Base-by-base conservation (phyloP, 2,329 filamentous ascomycete genomes). In the Aspergillus nomiae region DNA sequence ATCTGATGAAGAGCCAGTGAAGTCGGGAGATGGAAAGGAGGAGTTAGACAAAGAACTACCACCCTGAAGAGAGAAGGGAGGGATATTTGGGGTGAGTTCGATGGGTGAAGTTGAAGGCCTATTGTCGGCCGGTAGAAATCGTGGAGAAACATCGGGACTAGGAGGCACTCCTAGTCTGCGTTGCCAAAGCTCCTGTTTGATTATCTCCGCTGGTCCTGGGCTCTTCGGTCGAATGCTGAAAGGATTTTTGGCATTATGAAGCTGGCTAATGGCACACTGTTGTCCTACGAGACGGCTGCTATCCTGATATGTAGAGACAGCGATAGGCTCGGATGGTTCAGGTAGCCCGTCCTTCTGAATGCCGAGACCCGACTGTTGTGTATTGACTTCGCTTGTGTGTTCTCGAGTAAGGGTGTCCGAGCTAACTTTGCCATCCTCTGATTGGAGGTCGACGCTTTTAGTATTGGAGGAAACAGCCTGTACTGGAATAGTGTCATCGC, bases 1-100 rank as follows among this genome's bases (percentile, higher is more conserved):
- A 64, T 83, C 80, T 55, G 79, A 78, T 16, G 77, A 78, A 34
- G 74, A 71, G 59, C 74, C 72, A n/a, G 74, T 77, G 21, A 76
- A 76, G 64, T 78, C 79, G 1, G 81, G 81, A 45, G 81, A 83
- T 3, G 81, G 81, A 55, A 81, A 80, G 11, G 78, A 76, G 10
- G 80, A 80, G 60, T 78, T 78, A 9, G 75, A 74, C 12, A 74
- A 71, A 32, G 76, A 77, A 38, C 74, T 70, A 6, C 74, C 73
- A 28, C 78, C 73, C 19, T 76, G 77, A 6, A 80, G 76, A 24
- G 77, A 75, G 46, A 80, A 74, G 32, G 74, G 76, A 30, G 81
- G 76, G n/a, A 78, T 74, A 51, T 69, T 74, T 53, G 76, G 75
- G 2, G 73, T 63, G 34, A 81, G 73, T 53, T 80, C 76, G 32